These are phyloP conservation scores for Raffaelea deltoideospora DNA, from an alignment of 2,329 filamentous ascomycete genomes.

Conservation along the genomic window DNA sequence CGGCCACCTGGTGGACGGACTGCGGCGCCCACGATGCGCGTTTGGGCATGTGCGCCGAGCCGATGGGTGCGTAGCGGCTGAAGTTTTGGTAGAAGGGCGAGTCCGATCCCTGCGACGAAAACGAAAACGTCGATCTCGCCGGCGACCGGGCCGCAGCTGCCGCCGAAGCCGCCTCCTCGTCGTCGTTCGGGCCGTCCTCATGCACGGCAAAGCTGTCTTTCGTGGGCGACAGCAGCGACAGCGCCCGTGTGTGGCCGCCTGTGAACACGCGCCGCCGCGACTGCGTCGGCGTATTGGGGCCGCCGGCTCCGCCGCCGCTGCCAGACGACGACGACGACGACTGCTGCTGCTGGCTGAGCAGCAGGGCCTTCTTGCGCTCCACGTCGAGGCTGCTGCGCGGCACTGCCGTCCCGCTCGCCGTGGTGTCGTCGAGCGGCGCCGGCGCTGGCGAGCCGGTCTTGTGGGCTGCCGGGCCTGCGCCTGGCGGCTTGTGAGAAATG, in stretches of 20 bases:
- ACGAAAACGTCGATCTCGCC: too few relatives aligned
- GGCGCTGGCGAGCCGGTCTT: background rate
- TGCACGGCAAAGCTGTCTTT: constrained; percentile 28
- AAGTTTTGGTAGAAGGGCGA: constrained; percentile 15
- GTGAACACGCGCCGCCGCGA: constrained; percentile 49
- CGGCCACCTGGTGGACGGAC: constrained; percentile 25
- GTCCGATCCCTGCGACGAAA: constrained; percentile 13
- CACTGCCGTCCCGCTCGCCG: too few relatives aligned
- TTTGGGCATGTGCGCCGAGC: constrained; percentile 28
- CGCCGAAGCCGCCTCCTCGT: constrained; percentile 20
- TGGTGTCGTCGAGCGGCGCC: constrained; percentile 2
- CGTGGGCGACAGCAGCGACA: constrained; percentile 70
- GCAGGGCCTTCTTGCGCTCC: constrained; percentile 56
- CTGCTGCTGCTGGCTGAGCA: constrained; percentile 32
- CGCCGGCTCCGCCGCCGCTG: constrained; percentile 5
- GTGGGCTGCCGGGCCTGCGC: background rate
- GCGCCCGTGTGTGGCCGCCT: constrained; percentile 45
- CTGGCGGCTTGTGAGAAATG: constrained; percentile 9
- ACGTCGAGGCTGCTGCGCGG: constrained; percentile 40
- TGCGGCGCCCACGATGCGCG: constrained; percentile 46
- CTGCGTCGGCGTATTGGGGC: constrained; percentile 17
- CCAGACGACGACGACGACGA: too few relatives aligned
- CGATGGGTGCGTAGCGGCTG: constrained; percentile 16
- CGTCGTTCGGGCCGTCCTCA: constrained; percentile 25
- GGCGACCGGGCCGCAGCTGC: too few relatives aligned